Base-by-base conservation (phyloP, 1,139 yeast species). In the Nakaseomyces sp. region DNA sequence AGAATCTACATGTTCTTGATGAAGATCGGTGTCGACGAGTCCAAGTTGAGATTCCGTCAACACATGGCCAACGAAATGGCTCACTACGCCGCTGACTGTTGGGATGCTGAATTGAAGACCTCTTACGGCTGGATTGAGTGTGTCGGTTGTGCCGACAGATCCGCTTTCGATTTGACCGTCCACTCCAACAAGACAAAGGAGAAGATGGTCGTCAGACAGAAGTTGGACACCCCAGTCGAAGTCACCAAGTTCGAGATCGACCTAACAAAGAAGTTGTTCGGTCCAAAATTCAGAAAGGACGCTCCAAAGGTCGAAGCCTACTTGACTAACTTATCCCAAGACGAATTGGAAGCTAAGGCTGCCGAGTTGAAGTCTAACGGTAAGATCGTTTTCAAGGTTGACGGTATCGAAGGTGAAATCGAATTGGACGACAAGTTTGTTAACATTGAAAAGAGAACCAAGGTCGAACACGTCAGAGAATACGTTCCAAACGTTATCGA, bases 11-110 rank as follows among this genome's bases (percentile, higher is more conserved):
- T 72, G 57, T 93, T 91, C 69, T 76, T 93, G 67, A 63, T 72
- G 54, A 86, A 84, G 65, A 87, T 93, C 62, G 99, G 99, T 71
- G 88, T 89, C 52, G 89, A 91, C 65, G 73, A 81, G 48, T 65
- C 70, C 45, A 81, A 88, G 63, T 70, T 91, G 67, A 80, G 99
- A 69, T 93, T 93, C 77, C 84, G 99, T 74, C 98, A 93, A 72
- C 99, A 93, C 70, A 82, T 93, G 94, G 74, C 81, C 56, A 93
- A 91, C 65, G 99, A 93, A 72, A 93, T 93, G 99, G 99, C 99
- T 20, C 99, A 93, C 67, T 93, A 93, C 66, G 98, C 98, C 47
- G 81, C 95, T 54, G 99, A 93, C 70, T 93, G 99, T 74, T 93
- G 99, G 99, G 99, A 93, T 71, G 96, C 96, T 52, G 99, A 93